Percentiles rank a stretch among this genome's conserved stretches.
Conservation (phyloP, 1,284 basidiomycete species). For the Ceratobasidium sp. region DNA sequence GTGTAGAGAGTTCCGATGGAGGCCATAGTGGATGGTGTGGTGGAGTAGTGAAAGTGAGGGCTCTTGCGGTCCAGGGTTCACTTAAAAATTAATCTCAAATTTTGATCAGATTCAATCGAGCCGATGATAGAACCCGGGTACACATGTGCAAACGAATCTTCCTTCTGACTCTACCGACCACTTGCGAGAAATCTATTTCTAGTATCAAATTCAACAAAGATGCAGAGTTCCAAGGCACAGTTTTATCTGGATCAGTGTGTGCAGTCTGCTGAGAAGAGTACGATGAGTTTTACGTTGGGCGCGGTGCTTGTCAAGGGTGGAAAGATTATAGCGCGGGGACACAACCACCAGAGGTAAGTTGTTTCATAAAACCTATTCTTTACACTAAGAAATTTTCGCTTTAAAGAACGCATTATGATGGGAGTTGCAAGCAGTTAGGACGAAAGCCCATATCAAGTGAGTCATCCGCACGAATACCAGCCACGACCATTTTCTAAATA, state of each 20-base stretch:
- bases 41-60: constrained; percentile 10
- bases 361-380: not conserved
- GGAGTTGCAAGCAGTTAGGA: constrained; percentile 57
- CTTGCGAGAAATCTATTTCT: no score
- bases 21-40: constrained; percentile 58
- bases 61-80: constrained; percentile 36
- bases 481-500: not conserved
- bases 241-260: constrained; percentile 58
- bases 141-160: constrained; percentile 39
- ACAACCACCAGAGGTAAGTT: constrained; percentile 63
- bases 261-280: constrained; percentile 65
- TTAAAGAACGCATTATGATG: constrained; percentile 66
- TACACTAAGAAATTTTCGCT: not conserved
- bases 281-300: constrained; percentile 70
- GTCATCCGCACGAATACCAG: not conserved
- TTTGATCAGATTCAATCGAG: constrained; percentile 40
- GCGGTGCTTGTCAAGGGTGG: constrained; percentile 71
- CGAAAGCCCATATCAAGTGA: constrained; percentile 65
- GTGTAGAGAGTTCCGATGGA: constrained; percentile 75
- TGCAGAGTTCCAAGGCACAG: constrained; percentile 45
- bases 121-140: constrained; percentile 26
- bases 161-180: constrained; percentile 10
- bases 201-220: not conserved
- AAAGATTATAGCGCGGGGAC: constrained; percentile 67
- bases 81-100: constrained; percentile 45